Conservation (phyloP, 352 stramenopile species). For the Globisporangium okanoganense region DNA sequence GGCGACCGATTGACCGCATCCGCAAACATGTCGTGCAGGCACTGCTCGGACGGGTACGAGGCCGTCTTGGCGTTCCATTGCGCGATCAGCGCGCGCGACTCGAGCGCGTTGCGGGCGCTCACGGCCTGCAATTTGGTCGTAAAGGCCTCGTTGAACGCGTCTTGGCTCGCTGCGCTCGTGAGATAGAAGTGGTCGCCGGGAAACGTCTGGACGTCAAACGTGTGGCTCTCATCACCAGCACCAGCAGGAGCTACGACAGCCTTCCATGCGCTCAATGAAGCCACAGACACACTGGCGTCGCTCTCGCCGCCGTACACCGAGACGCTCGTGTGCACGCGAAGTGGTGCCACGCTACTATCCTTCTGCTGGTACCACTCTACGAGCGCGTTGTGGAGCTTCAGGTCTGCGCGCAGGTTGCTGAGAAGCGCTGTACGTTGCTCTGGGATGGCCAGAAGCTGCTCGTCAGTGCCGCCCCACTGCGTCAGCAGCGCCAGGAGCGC, state of each 20-base stretch:
- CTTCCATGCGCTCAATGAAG: conserved; percentile 38
- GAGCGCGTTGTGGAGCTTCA: conserved; percentile 52
- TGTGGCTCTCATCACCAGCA: conserved; percentile 7
- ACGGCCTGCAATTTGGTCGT: conserved; percentile 35
- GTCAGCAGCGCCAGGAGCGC: conserved; percentile 41
- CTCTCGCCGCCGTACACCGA: conserved; percentile 52
- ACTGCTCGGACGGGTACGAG: conserved; percentile 64
- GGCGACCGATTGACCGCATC: conserved; percentile 62
- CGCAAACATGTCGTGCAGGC: conserved; percentile 80
- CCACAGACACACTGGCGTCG: conserved; percentile 32
- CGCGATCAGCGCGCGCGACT: conserved; percentile 44
- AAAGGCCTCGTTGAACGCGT: conserved; percentile 30
- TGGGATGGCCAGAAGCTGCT: conserved; percentile 44
- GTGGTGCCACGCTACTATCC: conserved; percentile 5
- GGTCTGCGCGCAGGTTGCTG: conserved; percentile 30
- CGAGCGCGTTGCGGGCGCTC: conserved; percentile 28
- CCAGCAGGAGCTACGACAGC: conserved; percentile 11
- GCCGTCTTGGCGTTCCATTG: conserved; percentile 44
- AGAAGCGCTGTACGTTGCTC: conserved; percentile 35
- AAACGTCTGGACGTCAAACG: conserved; percentile 43
- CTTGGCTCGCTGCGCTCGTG: conserved; percentile 27
- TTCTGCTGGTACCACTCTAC: conserved; percentile 32
- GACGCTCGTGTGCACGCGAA: conserved; percentile 17
- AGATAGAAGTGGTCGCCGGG: conserved; percentile 63
- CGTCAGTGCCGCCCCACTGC: conserved; percentile 60